Base-by-base conservation (phyloP, 1,284 basidiomycete genomes). In the Termitomyces sp. region DNA sequence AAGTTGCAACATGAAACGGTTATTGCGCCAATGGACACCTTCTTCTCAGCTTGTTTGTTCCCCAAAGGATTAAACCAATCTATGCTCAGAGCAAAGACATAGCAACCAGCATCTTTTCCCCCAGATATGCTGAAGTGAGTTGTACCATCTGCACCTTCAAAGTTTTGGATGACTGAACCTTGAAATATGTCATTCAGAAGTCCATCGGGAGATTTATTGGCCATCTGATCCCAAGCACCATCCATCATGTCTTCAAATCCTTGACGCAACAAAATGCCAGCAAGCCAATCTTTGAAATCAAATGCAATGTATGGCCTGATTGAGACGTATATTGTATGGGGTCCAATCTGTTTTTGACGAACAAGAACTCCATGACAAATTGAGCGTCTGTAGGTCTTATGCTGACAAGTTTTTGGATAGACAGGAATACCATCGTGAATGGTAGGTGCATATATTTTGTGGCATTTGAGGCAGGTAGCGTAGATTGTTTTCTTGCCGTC, bases 11-110 rank as follows among this genome's bases (percentile, higher is more conserved):
- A 66, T 6, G 59, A 56, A 50, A 77, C 56, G 1, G 57, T 60
- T 1, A 77, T 68, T 0, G 61, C 58, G 0, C 72, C 69, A 26
- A 68, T 47, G 3, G 69, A 71, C 0, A 54, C 50, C 3, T 60
- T 60, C 40, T 69, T 68, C 1, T 69, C 66, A 19, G 63, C 52
- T 21, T 42, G 30, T 30, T 44, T 44, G 19, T 44, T 44, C 18
- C 30, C 30, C 43, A 44, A 9, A 5, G 13, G 30, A 13, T 44
- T 44, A 28, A 43, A 43, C 3, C 30, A 31, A 19, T 43, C 26
- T 5, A 13, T 9, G 5, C n/a, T 9, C 5, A 43, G n/a, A 43
- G n/a, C 10, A 4, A 43, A 18, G 30, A 43, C 8, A 31, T 51
- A 40, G 35, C 42, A 46, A 38, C 57, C 56, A 52, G 59, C 57